phyloP scores from a whole-genome alignment of 2,329 filamentous ascomycete genomes.

The Hypocrella siamensis region DNA sequence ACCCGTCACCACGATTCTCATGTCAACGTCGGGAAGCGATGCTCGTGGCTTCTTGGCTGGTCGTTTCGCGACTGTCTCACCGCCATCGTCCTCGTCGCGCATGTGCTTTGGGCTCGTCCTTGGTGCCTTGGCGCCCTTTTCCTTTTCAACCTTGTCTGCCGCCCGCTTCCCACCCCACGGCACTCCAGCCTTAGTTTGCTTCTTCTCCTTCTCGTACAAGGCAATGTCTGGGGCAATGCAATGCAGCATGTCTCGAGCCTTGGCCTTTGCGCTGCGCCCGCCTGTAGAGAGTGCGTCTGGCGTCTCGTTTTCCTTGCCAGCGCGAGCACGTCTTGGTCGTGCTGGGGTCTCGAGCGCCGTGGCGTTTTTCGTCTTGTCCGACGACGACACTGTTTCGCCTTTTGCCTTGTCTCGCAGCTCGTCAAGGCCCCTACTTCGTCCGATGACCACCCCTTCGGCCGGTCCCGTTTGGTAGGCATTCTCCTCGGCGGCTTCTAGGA shows the following conservation, averaged over 20 bases:
- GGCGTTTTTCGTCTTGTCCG: slow-evolving; percentile 8
- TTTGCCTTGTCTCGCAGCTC: slow-evolving; percentile 27
- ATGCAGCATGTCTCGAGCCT: slow-evolving; percentile 63
- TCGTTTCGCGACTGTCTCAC: slow-evolving; percentile 29
- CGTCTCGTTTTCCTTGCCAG: slow-evolving; percentile 71
- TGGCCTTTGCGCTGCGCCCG: slow-evolving; percentile 76
- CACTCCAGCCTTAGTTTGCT: slow-evolving; percentile 42
- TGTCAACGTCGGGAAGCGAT: slow-evolving; percentile 44
- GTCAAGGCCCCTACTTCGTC: slow-evolving; percentile 24
- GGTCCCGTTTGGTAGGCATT: slow-evolving; percentile 31
- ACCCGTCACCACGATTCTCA: slow-evolving; percentile 69
- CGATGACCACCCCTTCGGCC: slow-evolving; percentile 29
- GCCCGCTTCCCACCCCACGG: slow-evolving; percentile 50
- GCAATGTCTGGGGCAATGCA: slow-evolving; percentile 70
- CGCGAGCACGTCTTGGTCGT: slow-evolving; percentile 26
- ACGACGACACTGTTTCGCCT: slow-evolving; percentile 16
- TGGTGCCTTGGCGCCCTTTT: slow-evolving; percentile 23
- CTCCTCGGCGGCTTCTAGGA: slow-evolving; percentile 32
- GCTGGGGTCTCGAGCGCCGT: slow-evolving; percentile 20
- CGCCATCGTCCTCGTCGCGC: slow-evolving; percentile 25
- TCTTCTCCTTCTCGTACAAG: slow-evolving; percentile 85
- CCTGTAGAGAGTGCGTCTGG: slow-evolving; percentile 52
- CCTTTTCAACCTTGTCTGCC: slow-evolving; percentile 40
- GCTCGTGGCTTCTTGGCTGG: slow-evolving; percentile 48
- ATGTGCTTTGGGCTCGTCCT: slow-evolving; percentile 24